Percentiles rank a stretch among this genome's conserved stretches.
Conservation (phyloP, 2,329 filamentous ascomycete genomes). For the Metarhizium album region DNA sequence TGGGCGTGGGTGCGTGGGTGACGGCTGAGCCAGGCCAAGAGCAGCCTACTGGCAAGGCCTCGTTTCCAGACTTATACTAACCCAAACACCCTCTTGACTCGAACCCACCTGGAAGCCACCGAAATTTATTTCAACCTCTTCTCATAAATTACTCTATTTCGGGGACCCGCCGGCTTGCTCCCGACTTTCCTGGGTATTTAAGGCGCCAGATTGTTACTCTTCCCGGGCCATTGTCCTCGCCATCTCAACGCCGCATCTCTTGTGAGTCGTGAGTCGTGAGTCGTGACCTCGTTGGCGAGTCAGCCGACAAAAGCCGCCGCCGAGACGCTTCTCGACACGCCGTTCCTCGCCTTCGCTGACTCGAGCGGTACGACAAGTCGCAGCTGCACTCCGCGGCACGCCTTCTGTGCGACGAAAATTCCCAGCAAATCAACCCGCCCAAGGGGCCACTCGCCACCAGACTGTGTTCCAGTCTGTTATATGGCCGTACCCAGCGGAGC, state of each 20-base stretch:
- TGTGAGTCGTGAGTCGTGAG: too few relatives aligned
- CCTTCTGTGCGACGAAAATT: not conserved
- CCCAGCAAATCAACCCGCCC: not conserved
- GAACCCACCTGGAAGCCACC: not conserved
- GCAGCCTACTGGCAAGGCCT: not conserved
- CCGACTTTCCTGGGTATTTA: not conserved
- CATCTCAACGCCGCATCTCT: not conserved
- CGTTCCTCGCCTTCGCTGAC: not conserved
- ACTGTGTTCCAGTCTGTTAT: slow-evolving; percentile 8
- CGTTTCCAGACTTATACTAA: slow-evolving; percentile 1
- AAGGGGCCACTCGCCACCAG: not conserved
- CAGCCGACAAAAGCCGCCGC: slow-evolving; percentile 1
- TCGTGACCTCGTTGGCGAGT: not conserved
- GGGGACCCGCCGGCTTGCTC: too few relatives aligned
- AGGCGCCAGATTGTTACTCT: not conserved
- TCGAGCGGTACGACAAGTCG: not conserved
- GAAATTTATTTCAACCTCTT: not conserved
- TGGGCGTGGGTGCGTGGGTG: not conserved
- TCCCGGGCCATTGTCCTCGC: not conserved
- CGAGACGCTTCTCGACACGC: not conserved
- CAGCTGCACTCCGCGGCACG: not conserved
- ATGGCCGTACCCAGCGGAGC: slow-evolving; percentile 17
- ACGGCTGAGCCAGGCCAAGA: not conserved
- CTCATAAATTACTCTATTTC: not conserved
- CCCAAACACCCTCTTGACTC: slow-evolving; percentile 2